Evolutionary conservation across 2,329 filamentous ascomycete genomes (phyloP).

Genomic region (Tolypocladium album): DNA sequence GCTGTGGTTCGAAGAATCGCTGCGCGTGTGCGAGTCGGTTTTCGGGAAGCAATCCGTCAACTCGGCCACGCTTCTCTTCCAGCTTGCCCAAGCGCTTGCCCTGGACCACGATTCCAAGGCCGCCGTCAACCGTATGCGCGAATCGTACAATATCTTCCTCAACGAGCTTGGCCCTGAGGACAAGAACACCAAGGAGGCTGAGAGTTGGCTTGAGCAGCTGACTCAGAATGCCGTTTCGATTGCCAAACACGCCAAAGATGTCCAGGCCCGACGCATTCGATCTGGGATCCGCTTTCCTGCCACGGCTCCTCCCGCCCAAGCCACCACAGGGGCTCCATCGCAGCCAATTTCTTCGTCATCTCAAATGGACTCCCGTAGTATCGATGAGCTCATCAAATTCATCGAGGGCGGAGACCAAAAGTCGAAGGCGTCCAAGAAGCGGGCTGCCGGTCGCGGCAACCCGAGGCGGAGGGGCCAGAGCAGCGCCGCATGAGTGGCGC

Average conservation of each 20-base stretch:
- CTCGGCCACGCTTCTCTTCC: conserved; percentile 90
- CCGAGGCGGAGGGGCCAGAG: conserved; percentile 40
- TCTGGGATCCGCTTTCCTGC: conserved; percentile 56
- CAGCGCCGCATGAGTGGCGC: neutral
- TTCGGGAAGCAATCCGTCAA: conserved; percentile 87
- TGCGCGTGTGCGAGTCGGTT: conserved; percentile 78
- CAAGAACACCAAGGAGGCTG: conserved; percentile 96
- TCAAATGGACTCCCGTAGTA: conserved; percentile 64
- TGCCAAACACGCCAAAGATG: conserved; percentile 85
- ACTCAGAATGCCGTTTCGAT: conserved; percentile 92
- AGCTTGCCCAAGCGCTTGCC: conserved; percentile 88
- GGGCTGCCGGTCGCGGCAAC: conserved; percentile 35
- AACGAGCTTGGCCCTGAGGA: conserved; percentile 77
- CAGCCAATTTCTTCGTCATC: conserved; percentile 17
- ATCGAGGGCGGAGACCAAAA: conserved; percentile 67
- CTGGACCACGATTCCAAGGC: conserved; percentile 92
- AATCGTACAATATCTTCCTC: conserved; percentile 94
- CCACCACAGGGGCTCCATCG: conserved; percentile 18
- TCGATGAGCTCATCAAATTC: conserved; percentile 88
- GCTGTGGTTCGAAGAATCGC: conserved; percentile 91
- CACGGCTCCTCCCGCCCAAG: conserved; percentile 13
- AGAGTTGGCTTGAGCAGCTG: conserved; percentile 91
- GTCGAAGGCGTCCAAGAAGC: conserved; percentile 44
- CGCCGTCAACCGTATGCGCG: conserved; percentile 86
- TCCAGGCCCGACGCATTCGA: conserved; percentile 63